These are phyloP conservation scores for Pestalotiopsis sp. DNA, from an alignment of 2,329 filamentous ascomycete genomes.

Conservation along the genomic window DNA sequence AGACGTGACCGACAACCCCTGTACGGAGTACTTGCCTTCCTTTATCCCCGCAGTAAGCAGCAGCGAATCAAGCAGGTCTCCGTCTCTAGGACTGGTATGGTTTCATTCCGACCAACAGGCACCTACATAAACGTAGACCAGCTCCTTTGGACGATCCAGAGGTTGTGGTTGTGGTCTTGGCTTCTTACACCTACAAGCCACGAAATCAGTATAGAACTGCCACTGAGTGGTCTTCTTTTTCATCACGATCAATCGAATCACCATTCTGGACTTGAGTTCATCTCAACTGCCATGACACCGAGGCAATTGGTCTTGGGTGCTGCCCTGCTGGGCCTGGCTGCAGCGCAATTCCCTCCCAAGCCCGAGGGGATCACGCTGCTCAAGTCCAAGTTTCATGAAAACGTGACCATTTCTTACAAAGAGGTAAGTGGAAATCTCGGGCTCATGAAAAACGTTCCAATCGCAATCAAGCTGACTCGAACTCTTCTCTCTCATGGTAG, in stretches of 20 bases:
- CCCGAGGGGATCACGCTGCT: constrained; percentile 44
- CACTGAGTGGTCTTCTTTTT: background rate
- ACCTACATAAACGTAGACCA: background rate
- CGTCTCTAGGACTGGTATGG: background rate
- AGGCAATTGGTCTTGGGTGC: background rate
- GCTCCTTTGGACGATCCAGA: background rate
- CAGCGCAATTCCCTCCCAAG: constrained; percentile 29
- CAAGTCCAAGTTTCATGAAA: constrained; percentile 55
- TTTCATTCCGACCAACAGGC: background rate
- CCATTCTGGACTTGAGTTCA: no score
- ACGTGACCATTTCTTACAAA: constrained; percentile 63
- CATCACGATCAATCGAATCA: background rate
- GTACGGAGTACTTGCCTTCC: background rate
- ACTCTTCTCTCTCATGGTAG: constrained; percentile 28
- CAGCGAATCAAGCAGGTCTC: background rate
- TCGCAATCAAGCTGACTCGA: background rate
- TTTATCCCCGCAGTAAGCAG: background rate
- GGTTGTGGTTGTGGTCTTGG: background rate
- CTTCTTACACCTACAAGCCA: background rate
- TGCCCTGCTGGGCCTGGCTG: constrained; percentile 16
- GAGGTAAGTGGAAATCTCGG: constrained; percentile 24
- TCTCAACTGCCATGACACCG: background rate
- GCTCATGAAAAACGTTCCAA: background rate
- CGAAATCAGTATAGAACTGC: background rate
- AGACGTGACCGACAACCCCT: background rate